phyloP scores from a whole-genome alignment of 2,329 filamentous ascomycete genomes.

The Fulvia fulva region DNA sequence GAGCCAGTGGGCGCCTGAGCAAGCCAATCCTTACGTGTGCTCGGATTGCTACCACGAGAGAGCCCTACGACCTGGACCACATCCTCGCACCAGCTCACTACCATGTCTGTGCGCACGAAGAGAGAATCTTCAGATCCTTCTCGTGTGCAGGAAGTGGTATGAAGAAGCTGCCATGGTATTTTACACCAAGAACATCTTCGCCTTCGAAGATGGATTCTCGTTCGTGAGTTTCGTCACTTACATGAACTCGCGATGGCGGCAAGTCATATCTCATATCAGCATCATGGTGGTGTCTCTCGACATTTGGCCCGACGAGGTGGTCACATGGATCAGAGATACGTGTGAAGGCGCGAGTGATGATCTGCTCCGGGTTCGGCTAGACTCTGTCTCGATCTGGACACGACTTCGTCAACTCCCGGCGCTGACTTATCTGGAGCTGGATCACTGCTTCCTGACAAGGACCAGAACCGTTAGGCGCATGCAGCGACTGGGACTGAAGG shows the following conservation, averaged over 20 bases:
- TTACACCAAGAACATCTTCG: slow-evolving; percentile 19
- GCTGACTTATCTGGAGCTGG: slow-evolving; percentile 15
- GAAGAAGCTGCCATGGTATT: slow-evolving; percentile 16
- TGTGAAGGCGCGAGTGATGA: background rate
- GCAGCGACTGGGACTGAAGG: slow-evolving; percentile 2
- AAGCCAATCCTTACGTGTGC: slow-evolving; percentile 18
- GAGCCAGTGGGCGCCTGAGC: slow-evolving; percentile 14
- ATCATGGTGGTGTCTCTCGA: slow-evolving; percentile 2
- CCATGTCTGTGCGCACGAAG: slow-evolving; percentile 18
- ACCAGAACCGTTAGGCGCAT: slow-evolving; percentile 1
- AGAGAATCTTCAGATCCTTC: slow-evolving; percentile 12
- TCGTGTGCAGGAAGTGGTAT: slow-evolving; percentile 19
- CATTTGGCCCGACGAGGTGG: background rate
- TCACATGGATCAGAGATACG: background rate
- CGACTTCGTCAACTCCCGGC: slow-evolving; percentile 6
- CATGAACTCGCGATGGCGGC: slow-evolving; percentile 7
- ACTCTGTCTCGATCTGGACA: background rate
- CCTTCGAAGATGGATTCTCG: slow-evolving; percentile 14
- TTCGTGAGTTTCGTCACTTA: slow-evolving; percentile 5
- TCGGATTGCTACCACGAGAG: slow-evolving; percentile 13
- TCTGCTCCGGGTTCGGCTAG: background rate
- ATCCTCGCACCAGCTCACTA: slow-evolving; percentile 6
- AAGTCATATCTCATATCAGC: slow-evolving; percentile 8
- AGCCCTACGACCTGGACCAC: slow-evolving; percentile 5
- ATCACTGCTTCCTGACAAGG: slow-evolving; percentile 8